Evolutionary conservation across 768 basidiomycete genomes (phyloP), one percentile per base, ranked within the genome.

Genomic region (Clathrus columnatus): DNA sequence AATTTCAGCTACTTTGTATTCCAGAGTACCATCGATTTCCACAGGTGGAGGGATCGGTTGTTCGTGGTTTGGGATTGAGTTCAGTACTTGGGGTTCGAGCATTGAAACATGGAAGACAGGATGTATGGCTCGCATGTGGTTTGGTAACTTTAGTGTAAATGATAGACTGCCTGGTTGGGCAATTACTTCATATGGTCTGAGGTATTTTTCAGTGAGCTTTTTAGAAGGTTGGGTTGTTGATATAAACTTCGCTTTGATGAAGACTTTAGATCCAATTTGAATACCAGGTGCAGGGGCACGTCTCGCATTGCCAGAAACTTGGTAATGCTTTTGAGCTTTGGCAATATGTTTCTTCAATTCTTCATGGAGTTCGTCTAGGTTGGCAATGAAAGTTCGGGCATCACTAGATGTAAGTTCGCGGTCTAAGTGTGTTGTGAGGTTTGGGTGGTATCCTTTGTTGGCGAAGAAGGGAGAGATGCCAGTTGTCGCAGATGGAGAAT

Each of bases 381-480:
- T 26, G 17, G 49, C 24, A 1, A 30, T 14, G n/a, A 26, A 20
- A 1, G 21, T 24, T 3, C 30, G 16, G 30, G 49, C 49, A 29
- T 8, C 20, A 14, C 17, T 18, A 2, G 49, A 50, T 8, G 49
- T 4, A 16, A 50, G 7, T 4, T 4, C 10, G 2, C 26, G 18
- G 23, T 26, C 16, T 2, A 50, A 18, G 20, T 24, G 30, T 4
- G 45, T 36, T 0, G 59, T 61, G 10, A 55, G 63, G 52, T 56
- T 57, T 0, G 64, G 62, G 14, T 69, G 54, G 1, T 28, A 57
- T 0, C 69, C 67, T 16, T 61, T 48, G 27, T 60, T 65, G 32
- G 70, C 57, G 28, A 52, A 62, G 62, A 73, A 73, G 0, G 73
- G 75, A 0, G 72, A 60, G 5, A 61, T 26, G 1, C 59, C 54